Conservation (phyloP, 179 eudicot species). For the Spinacia oleracea region DNA sequence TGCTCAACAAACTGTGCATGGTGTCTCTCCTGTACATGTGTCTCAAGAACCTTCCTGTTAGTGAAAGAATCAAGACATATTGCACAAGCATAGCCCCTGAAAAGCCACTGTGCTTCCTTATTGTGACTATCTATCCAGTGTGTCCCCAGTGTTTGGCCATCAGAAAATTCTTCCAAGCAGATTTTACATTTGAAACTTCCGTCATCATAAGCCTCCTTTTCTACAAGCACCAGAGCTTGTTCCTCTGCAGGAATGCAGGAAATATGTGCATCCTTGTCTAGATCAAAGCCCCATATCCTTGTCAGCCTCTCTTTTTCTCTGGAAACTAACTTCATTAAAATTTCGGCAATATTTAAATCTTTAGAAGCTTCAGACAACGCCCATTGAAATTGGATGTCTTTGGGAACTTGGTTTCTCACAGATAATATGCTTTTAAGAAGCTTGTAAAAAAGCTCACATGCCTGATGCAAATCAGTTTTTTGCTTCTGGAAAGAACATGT, state of each 20-base stretch:
- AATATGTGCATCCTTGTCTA: conserved; percentile 36
- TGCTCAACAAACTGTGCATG: conserved; percentile 81
- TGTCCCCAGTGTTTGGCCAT: conserved; percentile 65
- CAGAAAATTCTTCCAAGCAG: conserved; percentile 57
- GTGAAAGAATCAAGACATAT: conserved; percentile 94
- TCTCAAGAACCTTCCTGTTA: conserved; percentile 79
- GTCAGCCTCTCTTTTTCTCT: conserved; percentile 70
- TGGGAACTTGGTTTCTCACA: conserved; percentile 77
- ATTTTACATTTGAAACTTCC: conserved; percentile 66
- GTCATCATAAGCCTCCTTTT: conserved; percentile 39
- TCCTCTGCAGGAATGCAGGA: conserved; percentile 39
- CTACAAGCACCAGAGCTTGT: conserved; percentile 29
- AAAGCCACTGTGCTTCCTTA: conserved; percentile 95
- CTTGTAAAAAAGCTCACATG: conserved; percentile 88
- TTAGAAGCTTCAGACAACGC: conserved; percentile 89
- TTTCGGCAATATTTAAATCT: conserved; percentile 56
- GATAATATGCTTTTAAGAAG: conserved; percentile 80
- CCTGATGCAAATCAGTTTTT: conserved; percentile 75
- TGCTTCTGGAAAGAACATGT: conserved; percentile 64
- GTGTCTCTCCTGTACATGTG: conserved; percentile 92
- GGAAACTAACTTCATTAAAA: conserved; percentile 67
- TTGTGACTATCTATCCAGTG: conserved; percentile 90
- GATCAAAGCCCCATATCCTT: conserved; percentile 72
- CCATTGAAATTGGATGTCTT: conserved; percentile 91
- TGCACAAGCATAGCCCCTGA: conserved; percentile 94